These are phyloP conservation scores for Neotropicomus parvogracilis DNA, from an alignment of 1,284 basidiomycete species.

Conservation along the genomic window DNA sequence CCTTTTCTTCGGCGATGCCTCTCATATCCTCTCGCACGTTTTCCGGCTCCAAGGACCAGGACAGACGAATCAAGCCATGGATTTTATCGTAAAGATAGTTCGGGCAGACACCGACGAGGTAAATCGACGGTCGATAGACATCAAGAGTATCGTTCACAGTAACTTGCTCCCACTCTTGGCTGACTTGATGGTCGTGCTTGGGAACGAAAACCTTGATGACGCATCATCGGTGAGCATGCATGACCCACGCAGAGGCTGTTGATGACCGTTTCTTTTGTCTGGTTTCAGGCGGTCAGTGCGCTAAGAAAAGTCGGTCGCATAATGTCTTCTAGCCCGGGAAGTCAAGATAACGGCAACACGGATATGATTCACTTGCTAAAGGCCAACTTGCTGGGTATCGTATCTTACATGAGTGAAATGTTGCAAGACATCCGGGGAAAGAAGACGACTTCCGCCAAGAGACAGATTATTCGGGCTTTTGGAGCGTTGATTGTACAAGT, in stretches of 20 bases:
- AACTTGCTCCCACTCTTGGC: constrained; percentile 67
- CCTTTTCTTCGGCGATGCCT: constrained; percentile 60
- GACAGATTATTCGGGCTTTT: constrained; percentile 75
- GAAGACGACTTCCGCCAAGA: constrained; percentile 62
- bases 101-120: constrained; percentile 27
- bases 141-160: constrained; percentile 56
- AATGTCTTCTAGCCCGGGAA: constrained; percentile 27
- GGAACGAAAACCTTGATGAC: constrained; percentile 54
- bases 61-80: constrained; percentile 54
- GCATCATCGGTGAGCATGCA: constrained; percentile 41
- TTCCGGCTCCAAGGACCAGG: constrained; percentile 58
- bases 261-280: background rate
- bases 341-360: constrained; percentile 23
- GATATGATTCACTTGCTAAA: constrained; percentile 63
- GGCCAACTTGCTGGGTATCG: constrained; percentile 75
- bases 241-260: background rate
- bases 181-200: constrained; percentile 72
- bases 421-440: constrained; percentile 79
- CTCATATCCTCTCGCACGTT: constrained; percentile 68
- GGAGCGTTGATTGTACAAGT: constrained; percentile 72
- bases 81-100: constrained; percentile 53
- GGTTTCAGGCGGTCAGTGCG: constrained; percentile 57
- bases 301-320: constrained; percentile 56
- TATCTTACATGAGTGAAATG: constrained; percentile 78
- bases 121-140: constrained; percentile 39